Evolutionary conservation across 495 filamentous ascomycete genomes (phyloP).

Genomic region (Pseudoneurospora amorphoporcata): DNA sequence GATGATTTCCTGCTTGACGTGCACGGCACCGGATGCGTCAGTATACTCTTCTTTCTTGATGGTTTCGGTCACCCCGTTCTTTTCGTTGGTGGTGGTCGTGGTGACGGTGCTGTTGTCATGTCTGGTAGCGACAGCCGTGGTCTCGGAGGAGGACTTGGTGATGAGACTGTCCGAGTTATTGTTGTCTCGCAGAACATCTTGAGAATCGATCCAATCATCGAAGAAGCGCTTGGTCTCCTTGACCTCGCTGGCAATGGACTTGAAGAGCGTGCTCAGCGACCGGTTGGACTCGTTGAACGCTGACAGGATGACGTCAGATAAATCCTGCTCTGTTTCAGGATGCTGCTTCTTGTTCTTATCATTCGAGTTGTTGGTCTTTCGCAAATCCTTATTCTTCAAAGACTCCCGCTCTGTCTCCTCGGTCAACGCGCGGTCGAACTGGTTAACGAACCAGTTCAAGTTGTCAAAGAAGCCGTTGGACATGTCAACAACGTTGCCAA

Average conservation of each 20-base stretch:
- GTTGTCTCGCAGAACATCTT: not conserved
- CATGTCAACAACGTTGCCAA: not conserved
- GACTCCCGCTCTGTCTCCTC: not conserved
- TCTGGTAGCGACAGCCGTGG: not conserved
- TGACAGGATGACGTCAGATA: conserved; percentile 6
- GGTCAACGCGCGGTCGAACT: not conserved
- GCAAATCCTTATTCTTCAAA: not conserved
- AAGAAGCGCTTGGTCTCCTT: not conserved
- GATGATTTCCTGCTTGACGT: conserved; percentile 9
- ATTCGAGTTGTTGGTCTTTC: not conserved
- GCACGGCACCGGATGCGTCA: conserved; percentile 11
- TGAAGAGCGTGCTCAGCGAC: conserved; percentile 13
- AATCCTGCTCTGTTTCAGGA: conserved; percentile 8
- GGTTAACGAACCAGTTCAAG: not conserved
- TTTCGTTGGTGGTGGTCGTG: not conserved
- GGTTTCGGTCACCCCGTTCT: conserved; percentile 6
- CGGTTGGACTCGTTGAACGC: conserved; percentile 13
- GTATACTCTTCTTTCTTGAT: conserved; percentile 8
- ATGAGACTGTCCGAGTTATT: not conserved
- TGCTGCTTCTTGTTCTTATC: not conserved
- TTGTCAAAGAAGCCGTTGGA: not conserved
- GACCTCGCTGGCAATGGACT: conserved; percentile 1
- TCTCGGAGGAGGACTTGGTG: not conserved
- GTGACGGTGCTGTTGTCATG: not conserved
- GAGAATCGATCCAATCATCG: not conserved